These are phyloP conservation scores for Melaleuca alternifolia DNA, from an alignment of 345 rosid genomes.

Conservation along the genomic window DNA sequence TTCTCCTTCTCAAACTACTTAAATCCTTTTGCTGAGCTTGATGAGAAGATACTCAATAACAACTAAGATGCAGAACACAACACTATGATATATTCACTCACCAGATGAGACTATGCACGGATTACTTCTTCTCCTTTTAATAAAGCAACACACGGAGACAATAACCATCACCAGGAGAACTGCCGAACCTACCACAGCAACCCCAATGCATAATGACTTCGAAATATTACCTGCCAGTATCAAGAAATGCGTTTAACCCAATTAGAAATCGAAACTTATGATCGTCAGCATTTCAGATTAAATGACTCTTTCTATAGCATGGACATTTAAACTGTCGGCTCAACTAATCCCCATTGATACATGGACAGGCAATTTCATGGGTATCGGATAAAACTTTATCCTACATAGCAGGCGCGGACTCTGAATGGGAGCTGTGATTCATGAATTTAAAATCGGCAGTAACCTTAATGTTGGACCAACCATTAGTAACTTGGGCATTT, in stretches of 20 bases:
- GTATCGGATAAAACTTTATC: neutral
- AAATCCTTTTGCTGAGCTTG: neutral
- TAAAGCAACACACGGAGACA: neutral
- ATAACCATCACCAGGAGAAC: neutral
- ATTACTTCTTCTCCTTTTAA: neutral
- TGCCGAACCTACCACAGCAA: neutral
- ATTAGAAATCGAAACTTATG: neutral
- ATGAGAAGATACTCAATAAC: neutral
- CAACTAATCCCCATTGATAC: neutral
- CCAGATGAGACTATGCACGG: neutral
- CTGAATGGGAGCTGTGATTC: neutral
- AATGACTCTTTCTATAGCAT: neutral
- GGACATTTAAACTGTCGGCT: neutral
- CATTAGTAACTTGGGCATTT: neutral
- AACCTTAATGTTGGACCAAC: neutral
- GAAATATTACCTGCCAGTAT: neutral
- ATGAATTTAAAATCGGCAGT: neutral
- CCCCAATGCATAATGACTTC: neutral
- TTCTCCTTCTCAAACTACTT: neutral
- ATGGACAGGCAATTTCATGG: neutral
- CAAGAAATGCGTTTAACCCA: neutral
- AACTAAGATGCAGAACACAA: neutral
- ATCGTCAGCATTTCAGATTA: neutral
- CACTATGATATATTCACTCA: neutral
- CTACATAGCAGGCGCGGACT: fast-evolving